A percentile compares a stretch with the other conserved stretches of the same genome.
phyloP scores from a whole-genome alignment of 2,329 filamentous ascomycete genomes.

The Penicillium sp. region DNA sequence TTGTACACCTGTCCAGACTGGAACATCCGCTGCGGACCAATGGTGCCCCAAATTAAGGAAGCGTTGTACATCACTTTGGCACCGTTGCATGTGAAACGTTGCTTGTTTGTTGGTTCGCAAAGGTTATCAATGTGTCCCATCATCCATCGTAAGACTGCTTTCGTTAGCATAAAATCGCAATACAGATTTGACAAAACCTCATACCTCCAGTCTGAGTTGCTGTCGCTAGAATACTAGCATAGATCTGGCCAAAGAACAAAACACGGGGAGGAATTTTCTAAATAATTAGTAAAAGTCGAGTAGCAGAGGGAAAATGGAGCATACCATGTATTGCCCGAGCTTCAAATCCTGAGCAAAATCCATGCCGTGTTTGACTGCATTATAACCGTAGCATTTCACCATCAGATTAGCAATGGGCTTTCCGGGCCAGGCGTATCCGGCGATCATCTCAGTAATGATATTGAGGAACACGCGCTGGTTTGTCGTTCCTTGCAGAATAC shows the following conservation, averaged over 20 bases:
- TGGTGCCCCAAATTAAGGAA: slow-evolving; percentile 36
- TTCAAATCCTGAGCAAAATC: slow-evolving; percentile 37
- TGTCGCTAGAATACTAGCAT: slow-evolving; percentile 35
- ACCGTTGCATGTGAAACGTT: slow-evolving; percentile 36
- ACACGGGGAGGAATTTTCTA: slow-evolving; percentile 34
- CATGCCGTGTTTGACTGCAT: slow-evolving; percentile 36
- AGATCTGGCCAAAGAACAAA: slow-evolving; percentile 37
- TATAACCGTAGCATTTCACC: slow-evolving; percentile 38
- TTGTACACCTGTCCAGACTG: slow-evolving; percentile 33
- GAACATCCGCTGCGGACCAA: slow-evolving; percentile 37
- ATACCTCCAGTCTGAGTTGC: slow-evolving; percentile 35
- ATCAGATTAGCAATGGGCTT: slow-evolving; percentile 40
- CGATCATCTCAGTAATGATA: slow-evolving; percentile 37
- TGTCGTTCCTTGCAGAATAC: slow-evolving; percentile 37
- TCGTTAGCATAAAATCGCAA: slow-evolving; percentile 1
- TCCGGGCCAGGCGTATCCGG: slow-evolving; percentile 35
- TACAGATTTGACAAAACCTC: not conserved
- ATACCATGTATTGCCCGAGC: slow-evolving; percentile 35
- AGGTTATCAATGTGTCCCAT: slow-evolving; percentile 32
- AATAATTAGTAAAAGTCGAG: not conserved
- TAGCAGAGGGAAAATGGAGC: not conserved
- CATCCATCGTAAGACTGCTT: slow-evolving; percentile 34
- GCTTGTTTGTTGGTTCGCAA: slow-evolving; percentile 31
- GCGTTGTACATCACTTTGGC: slow-evolving; percentile 38
- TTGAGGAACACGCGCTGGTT: slow-evolving; percentile 34